Base-by-base conservation (phyloP, 2,329 filamentous ascomycete genomes). In the Penicillium sp. region DNA sequence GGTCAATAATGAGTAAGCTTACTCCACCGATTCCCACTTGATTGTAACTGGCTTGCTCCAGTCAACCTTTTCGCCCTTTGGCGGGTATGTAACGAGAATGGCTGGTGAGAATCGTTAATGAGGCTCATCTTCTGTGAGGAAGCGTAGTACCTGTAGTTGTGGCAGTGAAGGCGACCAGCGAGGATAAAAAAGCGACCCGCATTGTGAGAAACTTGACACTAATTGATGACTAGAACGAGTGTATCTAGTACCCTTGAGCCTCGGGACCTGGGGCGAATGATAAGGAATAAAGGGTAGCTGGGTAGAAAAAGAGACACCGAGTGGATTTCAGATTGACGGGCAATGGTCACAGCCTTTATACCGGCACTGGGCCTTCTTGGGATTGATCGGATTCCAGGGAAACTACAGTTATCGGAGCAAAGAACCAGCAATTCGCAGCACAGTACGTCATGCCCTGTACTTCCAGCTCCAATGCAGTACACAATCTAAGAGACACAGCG, bases 1-100 rank as follows among this genome's bases (percentile, higher is more conserved):
- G 13, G 15, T 2, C 17, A 15, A 44, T 7, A 56, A 8, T 12
- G 1, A 28, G 15, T 6, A 8, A 17, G 65, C 72, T 59, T 59
- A 79, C 77, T 64, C 61, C 35, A 81, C 78, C 5, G 71, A 70
- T 13, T 64, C 71, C 80, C 80, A 82, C 54, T 73, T 73, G 60
- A 82, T 72, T 3, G 72, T 75, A 60, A 76, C 75, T 15, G 70
- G 69, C 59, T 73, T 65, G 65, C 72, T 73, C n/a, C 80, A 70
- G 60, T 81, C 75, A 54, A 79, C 69, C 47, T 73, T 67, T 15
- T 73, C 71, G 28, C 71, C 70, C 22, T 71, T 70, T 9, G 59
- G 61, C 19, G 79, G 79, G 9, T 70, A 70, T 3, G 75, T 76
- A 58, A 81, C 72, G 5, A 69, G 65, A 40, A 80, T 65, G 60